Evolutionary conservation across 1,139 yeast genomes (phyloP), one percentile per base, ranked within the genome.

Genomic region (Blastobotrys persicus): DNA sequence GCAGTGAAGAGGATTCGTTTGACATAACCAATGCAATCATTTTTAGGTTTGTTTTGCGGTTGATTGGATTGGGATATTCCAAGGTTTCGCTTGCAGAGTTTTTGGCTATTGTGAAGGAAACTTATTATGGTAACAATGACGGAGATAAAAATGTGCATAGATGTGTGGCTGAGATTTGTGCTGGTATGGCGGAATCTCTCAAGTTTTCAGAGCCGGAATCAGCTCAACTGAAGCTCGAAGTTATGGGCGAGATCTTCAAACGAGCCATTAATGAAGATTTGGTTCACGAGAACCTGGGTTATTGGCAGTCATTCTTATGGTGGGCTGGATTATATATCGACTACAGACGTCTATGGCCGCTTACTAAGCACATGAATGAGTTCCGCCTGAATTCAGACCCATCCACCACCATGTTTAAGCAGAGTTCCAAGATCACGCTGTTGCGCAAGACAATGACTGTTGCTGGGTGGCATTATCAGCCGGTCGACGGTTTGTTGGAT

Each of bases 271-370:
- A 74, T 2, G 70, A 75, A 37, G 88, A 85, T 50, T 68, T 92
- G 51, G 79, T 88, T 0, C 95, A 91, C 2, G 95, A 91, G 41
- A 85, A 85, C 5, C 69, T 78, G 43, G 79, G 78, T 16, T 81
- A 87, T 45, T 92, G 98, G 98, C 75, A 75, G 44, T 78, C 88
- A 0, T 80, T 88, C 52, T 82, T 89, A 83, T 83, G 89, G 85
- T 62, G 83, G 1, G 86, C 91, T 0, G 44, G 48, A 11, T 45
- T 56, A 34, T 55, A 55, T 28, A 54, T 62, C 14, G 69, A 64
- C 66, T 81, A 2, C 80, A 80, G 96, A 61, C 75, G 96, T 54
- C 77, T 81, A 54, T 81, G 84, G 12, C 72, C 75, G 6, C 64
- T 88, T 4, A 69, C 76, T 14, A 64, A 70, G 19, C 70, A 73